phyloP scores from a whole-genome alignment of 805 yeast species.

The Candida suzukii region DNA sequence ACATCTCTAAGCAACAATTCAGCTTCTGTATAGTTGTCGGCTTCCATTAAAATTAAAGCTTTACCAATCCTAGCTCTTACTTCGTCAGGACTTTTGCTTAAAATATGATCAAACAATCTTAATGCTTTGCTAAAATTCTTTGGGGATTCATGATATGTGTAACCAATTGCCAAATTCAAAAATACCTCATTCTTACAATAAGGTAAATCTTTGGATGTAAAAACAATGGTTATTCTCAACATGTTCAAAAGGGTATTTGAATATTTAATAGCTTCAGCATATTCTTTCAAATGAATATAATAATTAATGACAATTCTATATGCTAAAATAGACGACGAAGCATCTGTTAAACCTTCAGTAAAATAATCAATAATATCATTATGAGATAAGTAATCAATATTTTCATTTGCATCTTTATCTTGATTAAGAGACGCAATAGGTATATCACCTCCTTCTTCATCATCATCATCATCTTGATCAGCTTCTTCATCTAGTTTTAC shows the following conservation, averaged over 20 bases:
- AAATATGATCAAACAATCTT: constrained; percentile 58
- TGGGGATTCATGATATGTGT: constrained; percentile 86
- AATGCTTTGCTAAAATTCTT: constrained; percentile 75
- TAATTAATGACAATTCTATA: constrained; percentile 58
- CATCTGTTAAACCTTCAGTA: constrained; percentile 30
- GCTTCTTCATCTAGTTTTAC: constrained; percentile 9
- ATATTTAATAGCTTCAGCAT: constrained; percentile 50
- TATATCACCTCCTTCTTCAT: constrained; percentile 6
- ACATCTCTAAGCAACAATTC: constrained; percentile 44
- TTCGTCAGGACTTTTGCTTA: constrained; percentile 30
- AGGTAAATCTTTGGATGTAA: constrained; percentile 39
- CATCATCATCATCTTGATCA: constrained; percentile 18
- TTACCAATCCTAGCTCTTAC: constrained; percentile 71
- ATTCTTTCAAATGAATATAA: constrained; percentile 55
- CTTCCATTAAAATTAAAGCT: constrained; percentile 68
- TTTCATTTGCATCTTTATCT: constrained; percentile 1
- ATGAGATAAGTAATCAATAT: constrained; percentile 13
- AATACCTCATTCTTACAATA: constrained; percentile 54
- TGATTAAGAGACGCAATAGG: constrained; percentile 7
- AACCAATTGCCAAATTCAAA: constrained; percentile 63
- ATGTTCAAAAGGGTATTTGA: constrained; percentile 55
- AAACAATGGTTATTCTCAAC: constrained; percentile 39
- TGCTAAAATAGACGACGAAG: constrained; percentile 44
- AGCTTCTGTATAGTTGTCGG: constrained; percentile 52
- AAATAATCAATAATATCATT: constrained; percentile 33